Evolutionary conservation across 805 yeast genomes (phyloP), one percentile per base, ranked within the genome.

Genomic region (Cyberlindnera galapagoensis): DNA sequence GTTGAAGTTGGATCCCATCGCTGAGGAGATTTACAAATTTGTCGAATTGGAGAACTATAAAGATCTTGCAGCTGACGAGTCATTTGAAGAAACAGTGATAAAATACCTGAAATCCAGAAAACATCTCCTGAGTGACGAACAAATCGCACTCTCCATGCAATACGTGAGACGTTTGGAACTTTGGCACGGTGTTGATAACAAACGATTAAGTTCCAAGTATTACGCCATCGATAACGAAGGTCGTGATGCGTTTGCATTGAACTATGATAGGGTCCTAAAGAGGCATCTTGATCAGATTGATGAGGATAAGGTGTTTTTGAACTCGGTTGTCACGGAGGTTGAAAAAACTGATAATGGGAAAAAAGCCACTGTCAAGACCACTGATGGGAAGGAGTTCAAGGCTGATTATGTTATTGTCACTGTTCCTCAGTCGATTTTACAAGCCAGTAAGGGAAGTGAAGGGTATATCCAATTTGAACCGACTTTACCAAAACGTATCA

Each of bases 181-280:
- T 18, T 86, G 94, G 90, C 81, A 76, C 52, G 96, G 94, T 1
- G 63, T 80, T 19, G 67, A 79, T 17, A 76, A 86, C 76, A 70
- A 69, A 14, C 54, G 57, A 14, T 65, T 80, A 49, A 80, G 94
- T 45, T 78, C 80, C 3, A 79, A 78, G 43, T 79, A 71, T 48
- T 68, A 86, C 1, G 55, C 69, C n/a, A 70, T 79, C 54, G 84
- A 74, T 37, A 79, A 77, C 44, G 76, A 74, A 31, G 95, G 96
- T 1, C 65, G 95, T 44, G 79, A 87, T 49, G 76, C 87, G n/a
- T 63, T 74, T 40, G 80, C 80, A 30, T 51, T 67, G 30, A 67
- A 71, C 42, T 80, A 77, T 53, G 71, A 65, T 29, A 47, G 52
- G 9, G 58, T 85, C 2, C 55, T 79, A 14, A 59, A 72, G 6